A percentile compares a stretch with the other conserved stretches of the same genome.
These are phyloP conservation scores for Grosmannia penicillata DNA, from an alignment of 2,329 filamentous ascomycete species.

Conservation along the genomic window DNA sequence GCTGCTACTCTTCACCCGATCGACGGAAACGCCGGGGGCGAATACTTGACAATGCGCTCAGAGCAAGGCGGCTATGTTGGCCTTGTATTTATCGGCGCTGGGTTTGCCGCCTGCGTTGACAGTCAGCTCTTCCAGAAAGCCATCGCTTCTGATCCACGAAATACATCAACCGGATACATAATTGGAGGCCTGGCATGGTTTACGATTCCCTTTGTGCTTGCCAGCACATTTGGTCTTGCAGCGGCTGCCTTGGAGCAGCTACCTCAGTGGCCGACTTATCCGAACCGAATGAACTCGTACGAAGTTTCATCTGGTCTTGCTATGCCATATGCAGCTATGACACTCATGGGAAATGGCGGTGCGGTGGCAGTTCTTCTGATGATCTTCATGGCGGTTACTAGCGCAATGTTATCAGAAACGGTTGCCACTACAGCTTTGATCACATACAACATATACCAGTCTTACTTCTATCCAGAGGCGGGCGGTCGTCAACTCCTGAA, in stretches of 20 bases:
- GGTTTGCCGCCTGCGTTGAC: conserved; percentile 56
- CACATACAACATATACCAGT: conserved; percentile 79
- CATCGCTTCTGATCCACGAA: conserved; percentile 69
- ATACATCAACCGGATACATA: conserved; percentile 80
- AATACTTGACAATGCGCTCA: conserved; percentile 77
- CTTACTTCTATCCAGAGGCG: conserved; percentile 66
- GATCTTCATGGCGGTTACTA: conserved; percentile 70
- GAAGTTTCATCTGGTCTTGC: conserved; percentile 71
- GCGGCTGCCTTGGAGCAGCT: conserved; percentile 65
- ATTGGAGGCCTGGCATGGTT: conserved; percentile 81
- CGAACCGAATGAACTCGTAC: conserved; percentile 51
- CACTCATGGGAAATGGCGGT: conserved; percentile 54
- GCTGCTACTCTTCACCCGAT: conserved; percentile 59
- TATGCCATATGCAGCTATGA: conserved; percentile 54
- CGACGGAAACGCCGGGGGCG: conserved; percentile 62
- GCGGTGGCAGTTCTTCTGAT: conserved; percentile 53
- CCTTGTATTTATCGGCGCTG: conserved; percentile 54
- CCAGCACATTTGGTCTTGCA: conserved; percentile 74
- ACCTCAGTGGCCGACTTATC: conserved; percentile 56
- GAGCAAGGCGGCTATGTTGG: conserved; percentile 76
- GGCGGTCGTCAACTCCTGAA: conserved; percentile 63
- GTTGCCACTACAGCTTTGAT: conserved; percentile 78
- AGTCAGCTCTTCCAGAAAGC: conserved; percentile 88
- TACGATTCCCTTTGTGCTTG: conserved; percentile 78
- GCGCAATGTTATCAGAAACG: conserved; percentile 64